Evolutionary conservation across 2,329 filamentous ascomycete species (phyloP).

Genomic region (Alternaria burnsii): DNA sequence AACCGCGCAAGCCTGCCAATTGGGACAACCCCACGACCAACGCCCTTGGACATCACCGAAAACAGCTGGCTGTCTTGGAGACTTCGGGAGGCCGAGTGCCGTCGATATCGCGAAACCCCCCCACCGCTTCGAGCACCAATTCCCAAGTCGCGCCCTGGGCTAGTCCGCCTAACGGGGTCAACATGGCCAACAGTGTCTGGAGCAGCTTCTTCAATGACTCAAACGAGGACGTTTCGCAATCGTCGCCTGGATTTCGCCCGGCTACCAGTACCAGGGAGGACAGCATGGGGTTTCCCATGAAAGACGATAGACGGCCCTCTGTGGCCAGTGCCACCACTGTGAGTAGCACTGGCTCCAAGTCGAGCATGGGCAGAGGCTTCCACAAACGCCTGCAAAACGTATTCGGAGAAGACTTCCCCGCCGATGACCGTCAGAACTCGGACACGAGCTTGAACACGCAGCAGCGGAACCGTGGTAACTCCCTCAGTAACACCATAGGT

Average conservation of each 20-base stretch:
- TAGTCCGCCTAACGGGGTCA: slow-evolving; percentile 44
- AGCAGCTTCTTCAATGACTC: slow-evolving; percentile 78
- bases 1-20: slow-evolving; percentile 54
- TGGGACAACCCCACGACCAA: slow-evolving; percentile 65
- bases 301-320: slow-evolving; percentile 82
- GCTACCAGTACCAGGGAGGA: slow-evolving; percentile 61
- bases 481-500: slow-evolving; percentile 70
- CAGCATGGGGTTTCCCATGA: slow-evolving; percentile 54
- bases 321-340: slow-evolving; percentile 86
- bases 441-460: slow-evolving; percentile 69
- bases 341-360: slow-evolving; percentile 84
- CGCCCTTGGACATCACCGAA: slow-evolving; percentile 74
- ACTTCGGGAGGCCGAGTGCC: slow-evolving; percentile 65
- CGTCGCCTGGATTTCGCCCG: slow-evolving; percentile 74
- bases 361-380: slow-evolving; percentile 71
- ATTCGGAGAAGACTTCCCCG: slow-evolving; percentile 87
- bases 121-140: slow-evolving; percentile 62
- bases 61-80: slow-evolving; percentile 74
- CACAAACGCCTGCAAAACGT: slow-evolving; percentile 88
- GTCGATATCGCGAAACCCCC: slow-evolving; percentile 65
- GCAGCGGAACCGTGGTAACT: slow-evolving; percentile 80
- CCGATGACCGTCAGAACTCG: slow-evolving; percentile 70
- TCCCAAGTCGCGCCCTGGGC: slow-evolving; percentile 64
- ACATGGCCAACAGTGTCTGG: slow-evolving; percentile 56
- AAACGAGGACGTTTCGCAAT: slow-evolving; percentile 72